Conservation (phyloP, 768 basidiomycete species). For the Tremella fuciformis region DNA sequence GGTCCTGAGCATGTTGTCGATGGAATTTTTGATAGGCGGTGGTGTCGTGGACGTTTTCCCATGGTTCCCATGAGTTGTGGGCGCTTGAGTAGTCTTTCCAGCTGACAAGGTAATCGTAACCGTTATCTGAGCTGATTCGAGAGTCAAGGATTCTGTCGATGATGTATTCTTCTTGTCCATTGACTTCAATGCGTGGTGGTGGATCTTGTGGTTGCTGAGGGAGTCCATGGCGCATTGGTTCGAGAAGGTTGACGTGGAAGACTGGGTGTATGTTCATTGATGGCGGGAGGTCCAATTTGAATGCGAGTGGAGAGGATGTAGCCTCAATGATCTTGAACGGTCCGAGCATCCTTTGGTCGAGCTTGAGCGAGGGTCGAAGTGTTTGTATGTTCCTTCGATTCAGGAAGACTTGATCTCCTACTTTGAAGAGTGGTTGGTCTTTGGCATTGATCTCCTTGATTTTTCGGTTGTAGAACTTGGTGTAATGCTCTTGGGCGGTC, state of each 20-base stretch:
- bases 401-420: conserved; percentile 24
- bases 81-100: conserved; percentile 11
- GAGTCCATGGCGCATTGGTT: background rate
- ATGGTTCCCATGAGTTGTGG: conserved; percentile 15
- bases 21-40: conserved; percentile 7
- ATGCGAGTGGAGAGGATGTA: conserved; percentile 10
- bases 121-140: conserved; percentile 7
- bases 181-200: conserved; percentile 10
- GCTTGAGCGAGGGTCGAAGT: conserved; percentile 29
- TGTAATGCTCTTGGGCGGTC: conserved; percentile 1
- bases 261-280: conserved; percentile 7
- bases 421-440: conserved; percentile 18
- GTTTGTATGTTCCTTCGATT: conserved; percentile 29
- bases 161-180: conserved; percentile 12
- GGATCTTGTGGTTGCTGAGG: conserved; percentile 6
- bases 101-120: conserved; percentile 14
- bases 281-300: conserved; percentile 10
- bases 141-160: conserved; percentile 12
- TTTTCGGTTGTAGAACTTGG: background rate
- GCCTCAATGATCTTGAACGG: conserved; percentile 25
- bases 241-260: conserved; percentile 2
- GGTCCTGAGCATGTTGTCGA: background rate
- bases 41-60: conserved; percentile 11
- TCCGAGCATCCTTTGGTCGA: conserved; percentile 28
- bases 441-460: background rate